Base-by-base conservation (phyloP, 805 yeast species). In the Kazachstania kunashirensis region DNA sequence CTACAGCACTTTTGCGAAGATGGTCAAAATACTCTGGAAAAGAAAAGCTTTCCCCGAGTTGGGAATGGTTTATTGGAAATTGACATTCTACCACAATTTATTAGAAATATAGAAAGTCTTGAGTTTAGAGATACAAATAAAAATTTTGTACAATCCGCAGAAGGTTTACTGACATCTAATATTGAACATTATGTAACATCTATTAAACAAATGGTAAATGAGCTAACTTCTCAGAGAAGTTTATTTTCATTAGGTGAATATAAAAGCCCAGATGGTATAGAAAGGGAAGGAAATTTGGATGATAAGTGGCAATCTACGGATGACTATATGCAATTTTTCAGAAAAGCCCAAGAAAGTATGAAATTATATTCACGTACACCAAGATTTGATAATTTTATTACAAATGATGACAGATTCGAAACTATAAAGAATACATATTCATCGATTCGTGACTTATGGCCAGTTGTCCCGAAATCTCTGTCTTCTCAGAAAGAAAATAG, bases 31-130 rank as follows among this genome's bases (percentile, higher is more conserved):
- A 38, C 44, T 2, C 33, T 50, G n/a, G 34, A 33, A 11, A 31
- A 31, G 18, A 38, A 34, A 12, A 38, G 30, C 3, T 49, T 61
- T 39, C 68, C 71, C 1, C 60, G 94, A 40, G 71, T 76, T 36
- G 81, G 86, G 0, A 64, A 73, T 40, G 66, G 79, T 4, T 59
- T 77, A 8, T 52, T 85, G 5, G 97, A 89, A 52, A 50, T 86
- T 11, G 96, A 89, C 54, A 60, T 79, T 1, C 47, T 66, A 5
- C 77, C 85, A 0, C 67, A 62, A n/a, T 61, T 68, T 54, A 79
- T 89, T 10, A 23, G 59, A 7, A 86, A 88, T 52, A 58, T 86
- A 17, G 36, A 48, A 1, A 60, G 59, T 0, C 31, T 78, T 8
- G 48, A 46, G 4, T 68, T 67, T 39, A 50, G 76, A 23, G 62